Conservation (phyloP, 1,139 yeast genomes). For the Wickerhamomyces sp. region DNA sequence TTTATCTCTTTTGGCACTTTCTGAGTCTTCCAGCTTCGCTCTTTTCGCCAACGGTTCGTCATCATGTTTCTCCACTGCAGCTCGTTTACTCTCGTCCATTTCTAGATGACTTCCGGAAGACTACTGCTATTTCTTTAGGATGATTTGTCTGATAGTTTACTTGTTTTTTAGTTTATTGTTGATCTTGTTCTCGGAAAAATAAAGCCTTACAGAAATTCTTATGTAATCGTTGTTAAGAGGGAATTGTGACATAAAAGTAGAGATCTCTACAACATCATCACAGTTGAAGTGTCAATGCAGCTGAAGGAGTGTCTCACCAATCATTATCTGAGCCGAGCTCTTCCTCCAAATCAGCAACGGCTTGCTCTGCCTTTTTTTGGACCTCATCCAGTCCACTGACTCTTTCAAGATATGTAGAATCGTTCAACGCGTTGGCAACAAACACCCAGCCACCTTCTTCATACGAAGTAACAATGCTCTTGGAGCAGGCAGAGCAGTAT, state of each 20-base stretch:
- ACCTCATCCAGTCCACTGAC: constrained; percentile 72
- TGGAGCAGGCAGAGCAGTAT: constrained; percentile 84
- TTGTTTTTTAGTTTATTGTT: neutral
- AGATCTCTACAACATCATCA: neutral
- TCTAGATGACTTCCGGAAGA: constrained; percentile 4
- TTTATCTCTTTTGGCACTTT: constrained; percentile 21
- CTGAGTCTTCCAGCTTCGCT: constrained; percentile 22
- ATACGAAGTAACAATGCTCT: constrained; percentile 47
- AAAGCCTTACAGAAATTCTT: too few relatives aligned
- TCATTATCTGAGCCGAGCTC: constrained; percentile 37
- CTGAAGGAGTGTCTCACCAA: constrained; percentile 6
- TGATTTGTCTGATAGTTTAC: neutral
- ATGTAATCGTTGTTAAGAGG: too few relatives aligned
- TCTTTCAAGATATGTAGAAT: constrained; percentile 62
- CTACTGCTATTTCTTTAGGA: neutral
- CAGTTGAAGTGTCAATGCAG: too few relatives aligned
- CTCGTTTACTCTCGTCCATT: constrained; percentile 16
- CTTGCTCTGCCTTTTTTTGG: constrained; percentile 67
- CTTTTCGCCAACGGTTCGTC: constrained; percentile 36
- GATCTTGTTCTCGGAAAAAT: neutral
- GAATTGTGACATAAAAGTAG: neutral
- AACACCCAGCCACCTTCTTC: constrained; percentile 69
- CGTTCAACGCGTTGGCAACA: constrained; percentile 61
- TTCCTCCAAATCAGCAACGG: constrained; percentile 39
- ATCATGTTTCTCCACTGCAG: constrained; percentile 27